Evolutionary conservation across 306 rosid genomes (phyloP).

Genomic region (barrel medic (Medicago truncatula)): DNA sequence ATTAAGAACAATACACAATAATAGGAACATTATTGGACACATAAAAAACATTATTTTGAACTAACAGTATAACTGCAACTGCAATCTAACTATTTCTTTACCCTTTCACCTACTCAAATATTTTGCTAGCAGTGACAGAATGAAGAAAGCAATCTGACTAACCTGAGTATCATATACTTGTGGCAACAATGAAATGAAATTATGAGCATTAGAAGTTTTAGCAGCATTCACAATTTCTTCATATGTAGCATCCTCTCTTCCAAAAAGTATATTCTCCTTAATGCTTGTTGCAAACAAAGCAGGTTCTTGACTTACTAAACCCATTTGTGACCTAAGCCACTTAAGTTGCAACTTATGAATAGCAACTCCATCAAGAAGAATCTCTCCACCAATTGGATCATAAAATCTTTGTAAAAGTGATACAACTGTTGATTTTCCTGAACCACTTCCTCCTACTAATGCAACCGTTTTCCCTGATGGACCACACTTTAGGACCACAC

Average conservation of each 20-base stretch:
- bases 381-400: conserved; percentile 77
- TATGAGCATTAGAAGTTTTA: conserved; percentile 84
- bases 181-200: conserved; percentile 76
- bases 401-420: conserved; percentile 86
- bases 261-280: conserved; percentile 83
- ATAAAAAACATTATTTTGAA: too few species aligned
- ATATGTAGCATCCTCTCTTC: conserved; percentile 72
- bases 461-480: conserved; percentile 87
- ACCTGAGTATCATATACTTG: conserved; percentile 87
- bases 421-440: conserved; percentile 84
- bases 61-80: too few species aligned
- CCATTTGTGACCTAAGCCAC: conserved; percentile 93
- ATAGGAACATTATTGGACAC: too few species aligned
- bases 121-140: too few species aligned
- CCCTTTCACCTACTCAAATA: too few species aligned
- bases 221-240: conserved; percentile 72
- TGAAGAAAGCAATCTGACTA: background rate
- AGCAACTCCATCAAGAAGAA: conserved; percentile 71
- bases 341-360: conserved; percentile 66
- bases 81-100: too few species aligned
- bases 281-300: conserved; percentile 83
- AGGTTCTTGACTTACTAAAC: conserved; percentile 94
- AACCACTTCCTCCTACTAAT: conserved; percentile 86
- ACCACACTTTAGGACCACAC: conserved; percentile 59
- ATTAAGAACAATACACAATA: too few species aligned